Evolutionary conservation across 129 eudicot species (phyloP).

Genomic region (Tanacetum coccineum): DNA sequence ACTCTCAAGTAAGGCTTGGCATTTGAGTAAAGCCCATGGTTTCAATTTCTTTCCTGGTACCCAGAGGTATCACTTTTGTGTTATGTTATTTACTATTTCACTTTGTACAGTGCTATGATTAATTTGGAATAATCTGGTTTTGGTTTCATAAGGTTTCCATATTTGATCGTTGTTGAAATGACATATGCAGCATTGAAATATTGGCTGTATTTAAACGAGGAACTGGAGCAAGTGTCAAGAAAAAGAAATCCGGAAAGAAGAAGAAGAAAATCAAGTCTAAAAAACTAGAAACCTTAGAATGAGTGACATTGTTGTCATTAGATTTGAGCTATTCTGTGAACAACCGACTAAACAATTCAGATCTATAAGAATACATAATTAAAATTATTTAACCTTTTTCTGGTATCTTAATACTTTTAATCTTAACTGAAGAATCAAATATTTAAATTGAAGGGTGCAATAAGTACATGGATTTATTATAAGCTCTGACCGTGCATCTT

Average conservation of each 20-base stretch:
- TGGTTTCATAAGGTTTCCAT: neutral
- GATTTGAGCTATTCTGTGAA: conserved; percentile 20
- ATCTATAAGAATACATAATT: conserved; percentile 11
- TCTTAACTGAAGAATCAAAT: conserved; percentile 14
- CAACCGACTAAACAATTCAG: conserved; percentile 24
- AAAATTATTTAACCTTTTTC: neutral
- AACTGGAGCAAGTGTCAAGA: conserved; percentile 39
- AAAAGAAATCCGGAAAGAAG: conserved; percentile 61
- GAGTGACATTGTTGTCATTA: conserved; percentile 3
- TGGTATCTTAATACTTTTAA: neutral
- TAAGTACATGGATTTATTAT: conserved; percentile 8
- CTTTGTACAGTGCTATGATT: conserved; percentile 8
- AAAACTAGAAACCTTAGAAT: neutral
- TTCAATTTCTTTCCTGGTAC: conserved; percentile 98
- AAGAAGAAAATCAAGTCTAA: conserved; percentile 60
- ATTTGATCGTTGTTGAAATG: conserved; percentile 10
- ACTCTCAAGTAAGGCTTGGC: conserved; percentile 81
- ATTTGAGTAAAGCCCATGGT: conserved; percentile 84
- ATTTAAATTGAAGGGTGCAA: conserved; percentile 15
- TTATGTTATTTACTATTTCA: conserved; percentile 15
- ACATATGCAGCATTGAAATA: conserved; percentile 75
- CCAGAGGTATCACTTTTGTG: conserved; percentile 53
- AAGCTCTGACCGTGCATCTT: neutral
- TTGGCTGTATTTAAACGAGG: conserved; percentile 90
- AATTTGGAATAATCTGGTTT: conserved; percentile 8